Conservation (phyloP, 2,329 filamentous ascomycete genomes). For the Arthrinium puccinioides region DNA sequence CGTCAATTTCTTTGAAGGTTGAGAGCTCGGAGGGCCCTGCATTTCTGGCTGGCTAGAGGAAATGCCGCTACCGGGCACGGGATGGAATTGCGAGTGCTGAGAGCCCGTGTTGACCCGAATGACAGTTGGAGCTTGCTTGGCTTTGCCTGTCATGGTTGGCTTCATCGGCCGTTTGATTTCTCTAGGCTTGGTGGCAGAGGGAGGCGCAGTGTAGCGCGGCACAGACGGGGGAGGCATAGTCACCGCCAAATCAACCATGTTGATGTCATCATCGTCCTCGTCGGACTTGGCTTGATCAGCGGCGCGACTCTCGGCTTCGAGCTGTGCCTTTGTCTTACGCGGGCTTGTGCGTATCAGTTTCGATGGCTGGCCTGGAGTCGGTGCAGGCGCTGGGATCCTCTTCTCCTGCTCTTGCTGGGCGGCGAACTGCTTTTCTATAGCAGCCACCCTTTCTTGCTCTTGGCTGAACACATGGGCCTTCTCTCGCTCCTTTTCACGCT, state of each 20-base stretch:
- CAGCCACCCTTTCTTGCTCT: slow-evolving; percentile 46
- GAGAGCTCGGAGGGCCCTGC: slow-evolving; percentile 17
- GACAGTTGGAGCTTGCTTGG: slow-evolving; percentile 62
- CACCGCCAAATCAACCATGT: slow-evolving; percentile 49
- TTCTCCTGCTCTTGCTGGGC: slow-evolving; percentile 46
- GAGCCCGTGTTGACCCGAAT: slow-evolving; percentile 65
- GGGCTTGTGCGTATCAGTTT: slow-evolving; percentile 45
- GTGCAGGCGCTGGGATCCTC: slow-evolving; percentile 17
- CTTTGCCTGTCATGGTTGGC: slow-evolving; percentile 45
- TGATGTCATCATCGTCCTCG: slow-evolving; percentile 36
- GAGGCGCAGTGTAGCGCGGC: slow-evolving; percentile 41
- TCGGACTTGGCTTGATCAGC: slow-evolving; percentile 22
- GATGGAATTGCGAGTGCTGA: background rate
- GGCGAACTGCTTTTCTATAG: slow-evolving; percentile 45
- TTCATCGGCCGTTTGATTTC: slow-evolving; percentile 54
- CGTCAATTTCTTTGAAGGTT: slow-evolving; percentile 50
- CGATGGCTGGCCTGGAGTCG: slow-evolving; percentile 30
- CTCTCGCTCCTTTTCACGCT: slow-evolving; percentile 61
- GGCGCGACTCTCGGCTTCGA: slow-evolving; percentile 21
- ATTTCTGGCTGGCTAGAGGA: slow-evolving; percentile 12
- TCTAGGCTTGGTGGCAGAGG: slow-evolving; percentile 40
- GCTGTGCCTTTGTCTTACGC: slow-evolving; percentile 34
- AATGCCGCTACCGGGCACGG: slow-evolving; percentile 24
- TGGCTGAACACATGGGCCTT: slow-evolving; percentile 55
- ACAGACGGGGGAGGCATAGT: slow-evolving; percentile 54